A percentile compares a stretch with the other conserved stretches of the same genome.
Conservation (phyloP, 2,329 filamentous ascomycete genomes). For the Ceratocystis variospora region DNA sequence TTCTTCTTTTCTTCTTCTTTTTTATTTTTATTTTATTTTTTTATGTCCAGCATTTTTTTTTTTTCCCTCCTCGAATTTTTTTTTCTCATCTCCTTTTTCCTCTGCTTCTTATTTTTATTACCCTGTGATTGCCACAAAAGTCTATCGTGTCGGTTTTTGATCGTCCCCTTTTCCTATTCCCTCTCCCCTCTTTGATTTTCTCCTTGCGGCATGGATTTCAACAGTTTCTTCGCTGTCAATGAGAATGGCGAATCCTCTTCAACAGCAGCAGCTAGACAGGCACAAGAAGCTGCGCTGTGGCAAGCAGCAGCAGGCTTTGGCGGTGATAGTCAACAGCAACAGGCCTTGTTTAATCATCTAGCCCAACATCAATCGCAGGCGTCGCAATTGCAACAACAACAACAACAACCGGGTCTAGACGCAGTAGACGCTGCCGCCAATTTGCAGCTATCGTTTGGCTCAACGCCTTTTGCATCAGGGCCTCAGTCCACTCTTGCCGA, state of each 20-base stretch:
- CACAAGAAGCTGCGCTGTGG: conserved; percentile 18
- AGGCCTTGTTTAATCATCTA: conserved; percentile 6
- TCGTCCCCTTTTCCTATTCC: background rate
- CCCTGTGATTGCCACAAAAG: conserved; percentile 25
- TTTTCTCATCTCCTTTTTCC: background rate
- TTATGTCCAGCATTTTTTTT: background rate
- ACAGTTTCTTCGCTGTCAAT: conserved; percentile 14
- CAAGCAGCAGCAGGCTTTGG: conserved; percentile 9
- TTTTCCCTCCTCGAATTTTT: background rate
- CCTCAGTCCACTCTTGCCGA: conserved; percentile 17
- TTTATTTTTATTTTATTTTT: background rate
- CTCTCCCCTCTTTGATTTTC: background rate
- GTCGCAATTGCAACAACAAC: conserved; percentile 10
- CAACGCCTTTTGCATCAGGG: conserved; percentile 24
- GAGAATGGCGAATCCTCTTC: conserved; percentile 11
- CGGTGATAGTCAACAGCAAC: background rate
- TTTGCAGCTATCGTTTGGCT: conserved; percentile 26
- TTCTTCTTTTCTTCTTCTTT: background rate
- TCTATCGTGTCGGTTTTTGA: conserved; percentile 26
- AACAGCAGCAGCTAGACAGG: conserved; percentile 6
- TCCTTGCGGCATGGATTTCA: conserved; percentile 16
- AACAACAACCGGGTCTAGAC: background rate
- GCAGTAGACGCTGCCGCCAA: conserved; percentile 20
- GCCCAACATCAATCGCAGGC: conserved; percentile 15
- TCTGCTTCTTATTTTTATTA: background rate